Conservation (phyloP, 2,329 filamentous ascomycete species). For the Colletotrichum graminicola region DNA sequence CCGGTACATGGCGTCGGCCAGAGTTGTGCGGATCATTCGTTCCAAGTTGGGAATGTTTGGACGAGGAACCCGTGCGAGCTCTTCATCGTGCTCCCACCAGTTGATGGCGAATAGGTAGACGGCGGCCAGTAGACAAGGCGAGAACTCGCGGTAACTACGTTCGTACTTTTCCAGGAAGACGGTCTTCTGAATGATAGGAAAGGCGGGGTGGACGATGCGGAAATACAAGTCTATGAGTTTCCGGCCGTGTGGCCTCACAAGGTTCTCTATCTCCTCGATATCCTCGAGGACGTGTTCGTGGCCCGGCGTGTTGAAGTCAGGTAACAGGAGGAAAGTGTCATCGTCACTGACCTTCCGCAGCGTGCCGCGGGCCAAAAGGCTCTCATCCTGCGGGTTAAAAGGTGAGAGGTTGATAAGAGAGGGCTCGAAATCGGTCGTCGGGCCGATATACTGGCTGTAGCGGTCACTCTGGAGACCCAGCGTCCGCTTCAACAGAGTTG, state of each 20-base stretch:
- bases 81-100: constrained; percentile 84
- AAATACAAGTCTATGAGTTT: constrained; percentile 86
- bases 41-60: constrained; percentile 83
- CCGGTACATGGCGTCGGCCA: constrained; percentile 82
- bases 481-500: constrained; percentile 75
- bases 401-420: constrained; percentile 84
- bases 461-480: constrained; percentile 82
- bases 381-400: constrained; percentile 86
- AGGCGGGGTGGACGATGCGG: constrained; percentile 81
- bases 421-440: constrained; percentile 86
- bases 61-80: constrained; percentile 71
- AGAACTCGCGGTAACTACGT: constrained; percentile 78
- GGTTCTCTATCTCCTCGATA: constrained; percentile 78
- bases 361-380: constrained; percentile 75
- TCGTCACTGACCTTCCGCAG: constrained; percentile 81
- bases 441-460: constrained; percentile 86
- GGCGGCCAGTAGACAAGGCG: constrained; percentile 80
- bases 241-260: constrained; percentile 82
- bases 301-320: constrained; percentile 78
- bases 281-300: constrained; percentile 78
- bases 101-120: constrained; percentile 89
- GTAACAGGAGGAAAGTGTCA: constrained; percentile 85
- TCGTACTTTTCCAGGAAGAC: constrained; percentile 85
- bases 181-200: constrained; percentile 85
- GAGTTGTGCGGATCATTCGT: constrained; percentile 76